These are phyloP conservation scores for Pseudogymnoascus sp. DNA, from an alignment of 2,329 filamentous ascomycete genomes.

Conservation along the genomic window DNA sequence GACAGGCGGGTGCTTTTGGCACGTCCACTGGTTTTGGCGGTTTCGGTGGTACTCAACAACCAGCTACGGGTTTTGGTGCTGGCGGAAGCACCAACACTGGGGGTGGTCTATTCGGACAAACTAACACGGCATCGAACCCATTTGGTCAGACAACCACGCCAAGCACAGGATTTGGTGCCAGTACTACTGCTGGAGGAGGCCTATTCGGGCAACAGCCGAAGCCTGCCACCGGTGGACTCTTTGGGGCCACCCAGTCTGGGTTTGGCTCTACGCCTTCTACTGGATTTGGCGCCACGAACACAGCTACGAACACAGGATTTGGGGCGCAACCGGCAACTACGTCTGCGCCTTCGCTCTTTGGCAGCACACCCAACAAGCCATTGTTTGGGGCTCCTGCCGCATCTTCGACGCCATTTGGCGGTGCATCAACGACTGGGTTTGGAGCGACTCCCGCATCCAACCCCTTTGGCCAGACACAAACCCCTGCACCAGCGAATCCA, in stretches of 20 bases:
- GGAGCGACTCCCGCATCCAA: conserved; percentile 18
- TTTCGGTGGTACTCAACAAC: conserved; percentile 31
- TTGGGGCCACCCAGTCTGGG: conserved; percentile 30
- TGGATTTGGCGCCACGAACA: conserved; percentile 25
- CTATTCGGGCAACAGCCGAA: conserved; percentile 33
- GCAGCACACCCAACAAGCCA: conserved; percentile 32
- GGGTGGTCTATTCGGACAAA: conserved; percentile 32
- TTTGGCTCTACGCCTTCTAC: conserved; percentile 30
- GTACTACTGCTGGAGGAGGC: conserved; percentile 26
- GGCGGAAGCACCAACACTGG: conserved; percentile 19
- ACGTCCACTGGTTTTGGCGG: conserved; percentile 48
- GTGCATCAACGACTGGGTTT: conserved; percentile 11
- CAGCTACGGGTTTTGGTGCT: conserved; percentile 29
- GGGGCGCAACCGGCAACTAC: conserved; percentile 20
- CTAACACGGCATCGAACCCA: conserved; percentile 29
- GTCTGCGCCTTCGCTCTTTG: conserved; percentile 10
- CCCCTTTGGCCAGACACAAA: conserved; percentile 31
- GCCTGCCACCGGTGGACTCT: conserved; percentile 30
- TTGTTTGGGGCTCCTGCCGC: conserved; percentile 22
- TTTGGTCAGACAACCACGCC: conserved; percentile 38
- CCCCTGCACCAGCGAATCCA: conserved; percentile 15
- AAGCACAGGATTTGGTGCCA: conserved; percentile 40
- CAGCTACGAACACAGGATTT: conserved; percentile 19
- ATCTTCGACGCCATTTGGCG: conserved; percentile 24
- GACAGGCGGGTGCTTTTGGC: conserved; percentile 75